These are phyloP conservation scores for Hanseniaspora clermontiae DNA, from an alignment of 805 yeast genomes.

Conservation along the genomic window DNA sequence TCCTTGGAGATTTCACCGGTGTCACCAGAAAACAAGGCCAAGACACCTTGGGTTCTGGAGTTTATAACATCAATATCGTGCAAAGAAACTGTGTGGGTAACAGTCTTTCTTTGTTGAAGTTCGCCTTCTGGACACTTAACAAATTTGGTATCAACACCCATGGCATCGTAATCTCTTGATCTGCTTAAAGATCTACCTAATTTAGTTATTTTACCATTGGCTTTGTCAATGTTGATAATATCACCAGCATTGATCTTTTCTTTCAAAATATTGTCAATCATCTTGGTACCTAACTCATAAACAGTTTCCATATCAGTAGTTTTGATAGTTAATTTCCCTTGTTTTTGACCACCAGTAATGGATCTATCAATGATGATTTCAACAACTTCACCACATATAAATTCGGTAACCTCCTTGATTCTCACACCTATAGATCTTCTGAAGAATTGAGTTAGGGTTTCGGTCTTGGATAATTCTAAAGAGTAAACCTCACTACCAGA, in stretches of 20 bases:
- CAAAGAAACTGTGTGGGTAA: slow-evolving; percentile 92
- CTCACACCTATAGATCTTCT: slow-evolving; percentile 90
- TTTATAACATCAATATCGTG: slow-evolving; percentile 97
- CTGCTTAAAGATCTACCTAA: slow-evolving; percentile 92
- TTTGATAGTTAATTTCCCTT: slow-evolving; percentile 92
- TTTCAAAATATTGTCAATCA: slow-evolving; percentile 86
- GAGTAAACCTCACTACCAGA: slow-evolving; percentile 92
- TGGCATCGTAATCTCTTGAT: slow-evolving; percentile 95
- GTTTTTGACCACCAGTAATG: slow-evolving; percentile 94
- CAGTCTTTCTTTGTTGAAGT: slow-evolving; percentile 87
- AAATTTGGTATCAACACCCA: slow-evolving; percentile 96
- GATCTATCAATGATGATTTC: slow-evolving; percentile 91
- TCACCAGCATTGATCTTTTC: slow-evolving; percentile 97
- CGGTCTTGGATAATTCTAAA: slow-evolving; percentile 86
- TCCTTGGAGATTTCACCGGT: slow-evolving; percentile 96
- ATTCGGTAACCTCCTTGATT: slow-evolving; percentile 92
- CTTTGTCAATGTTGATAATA: slow-evolving; percentile 87
- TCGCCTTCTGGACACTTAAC: slow-evolving; percentile 99
- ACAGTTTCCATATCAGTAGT: slow-evolving; percentile 98
- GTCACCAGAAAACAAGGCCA: slow-evolving; percentile 89
- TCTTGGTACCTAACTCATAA: slow-evolving; percentile 84
- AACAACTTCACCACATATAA: slow-evolving; percentile 97
- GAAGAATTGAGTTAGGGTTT: slow-evolving; percentile 90
- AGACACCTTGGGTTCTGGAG: slow-evolving; percentile 93
- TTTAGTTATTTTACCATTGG: slow-evolving; percentile 85